A percentile compares a stretch with the other conserved stretches of the same genome.
Conservation (phyloP, 2,329 filamentous ascomycete genomes). For the Drechslerella dactyloides region DNA sequence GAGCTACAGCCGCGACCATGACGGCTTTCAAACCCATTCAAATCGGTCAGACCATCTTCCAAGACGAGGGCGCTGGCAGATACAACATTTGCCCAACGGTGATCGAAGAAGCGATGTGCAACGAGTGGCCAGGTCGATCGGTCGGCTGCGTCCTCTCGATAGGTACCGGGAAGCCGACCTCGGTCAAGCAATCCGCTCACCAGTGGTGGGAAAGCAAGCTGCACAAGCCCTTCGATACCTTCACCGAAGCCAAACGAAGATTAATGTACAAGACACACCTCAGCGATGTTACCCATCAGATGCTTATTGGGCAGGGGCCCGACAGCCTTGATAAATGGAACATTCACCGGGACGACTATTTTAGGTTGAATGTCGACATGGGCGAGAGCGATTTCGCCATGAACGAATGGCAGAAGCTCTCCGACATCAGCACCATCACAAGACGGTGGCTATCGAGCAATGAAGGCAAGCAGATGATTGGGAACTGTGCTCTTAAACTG, state of each 20-base stretch:
- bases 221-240: slow-evolving; percentile 71
- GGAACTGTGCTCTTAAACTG: slow-evolving; percentile 39
- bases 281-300: slow-evolving; percentile 84
- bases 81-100: slow-evolving; percentile 88
- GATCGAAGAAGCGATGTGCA: slow-evolving; percentile 86
- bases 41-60: slow-evolving; percentile 90
- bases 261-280: slow-evolving; percentile 92
- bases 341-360: slow-evolving; percentile 89
- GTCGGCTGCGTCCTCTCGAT: slow-evolving; percentile 90
- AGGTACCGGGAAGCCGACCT: slow-evolving; percentile 82
- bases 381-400: slow-evolving; percentile 97
- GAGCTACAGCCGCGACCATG: slow-evolving; percentile 89
- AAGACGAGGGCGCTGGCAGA: slow-evolving; percentile 87
- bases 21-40: slow-evolving; percentile 95
- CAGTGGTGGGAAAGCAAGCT: slow-evolving; percentile 90
- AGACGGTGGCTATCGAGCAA: slow-evolving; percentile 75
- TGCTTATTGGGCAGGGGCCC: slow-evolving; percentile 23
- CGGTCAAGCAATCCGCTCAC: slow-evolving; percentile 67
- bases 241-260: slow-evolving; percentile 82
- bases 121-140: slow-evolving; percentile 83
- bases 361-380: slow-evolving; percentile 93
- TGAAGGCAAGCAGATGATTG: slow-evolving; percentile 42
- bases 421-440: slow-evolving; percentile 92
- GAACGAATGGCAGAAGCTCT: slow-evolving; percentile 96
- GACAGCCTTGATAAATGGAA: slow-evolving; percentile 65